Evolutionary conservation across 805 yeast genomes (phyloP).

Genomic region (Limtongozyma cylindracea): DNA sequence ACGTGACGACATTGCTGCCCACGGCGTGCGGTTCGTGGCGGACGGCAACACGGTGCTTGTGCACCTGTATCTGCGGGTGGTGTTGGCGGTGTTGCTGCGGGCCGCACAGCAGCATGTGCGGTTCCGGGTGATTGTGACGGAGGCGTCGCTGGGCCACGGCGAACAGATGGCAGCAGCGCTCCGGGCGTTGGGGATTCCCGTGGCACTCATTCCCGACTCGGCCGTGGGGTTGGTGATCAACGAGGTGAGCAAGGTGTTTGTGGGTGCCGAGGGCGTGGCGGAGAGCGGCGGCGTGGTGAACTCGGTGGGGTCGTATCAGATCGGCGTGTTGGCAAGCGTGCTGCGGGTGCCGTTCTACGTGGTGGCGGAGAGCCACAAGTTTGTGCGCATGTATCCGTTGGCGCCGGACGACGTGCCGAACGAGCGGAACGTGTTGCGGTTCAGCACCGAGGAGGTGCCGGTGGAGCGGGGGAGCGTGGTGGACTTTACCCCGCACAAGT

Average conservation of each 20-base stretch:
- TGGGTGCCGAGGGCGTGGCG: constrained; percentile 98
- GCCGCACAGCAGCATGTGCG: constrained; percentile 59
- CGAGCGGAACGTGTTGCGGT: constrained; percentile 6
- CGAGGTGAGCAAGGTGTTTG: constrained; percentile 76
- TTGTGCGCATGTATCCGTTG: constrained; percentile 86
- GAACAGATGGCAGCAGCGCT: constrained; percentile 42
- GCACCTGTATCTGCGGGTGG: constrained; percentile 86
- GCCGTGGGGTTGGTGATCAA: constrained; percentile 87
- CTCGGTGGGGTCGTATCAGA: constrained; percentile 83
- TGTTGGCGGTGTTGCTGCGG: constrained; percentile 41
- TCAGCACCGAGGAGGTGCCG: constrained; percentile 4
- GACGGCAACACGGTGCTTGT: constrained; percentile 84
- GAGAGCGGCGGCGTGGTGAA: constrained; percentile 97
- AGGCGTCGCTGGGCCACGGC: constrained; percentile 64
- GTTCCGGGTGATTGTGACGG: constrained; percentile 80
- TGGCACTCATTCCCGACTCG: constrained; percentile 67
- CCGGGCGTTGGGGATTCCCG: constrained; percentile 58
- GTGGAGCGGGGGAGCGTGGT: constrained; percentile 19
- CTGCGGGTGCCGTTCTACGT: constrained; percentile 88
- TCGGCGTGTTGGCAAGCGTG: constrained; percentile 76
- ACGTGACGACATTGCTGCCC: constrained; percentile 65
- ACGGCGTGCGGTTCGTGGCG: constrained; percentile 70
- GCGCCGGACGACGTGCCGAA: constrained; percentile 77
- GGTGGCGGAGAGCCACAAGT: constrained; percentile 85
- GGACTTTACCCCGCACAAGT: constrained; percentile 92